Evolutionary conservation across 805 yeast species (phyloP).

Genomic region (Ogataea populi-albae): DNA sequence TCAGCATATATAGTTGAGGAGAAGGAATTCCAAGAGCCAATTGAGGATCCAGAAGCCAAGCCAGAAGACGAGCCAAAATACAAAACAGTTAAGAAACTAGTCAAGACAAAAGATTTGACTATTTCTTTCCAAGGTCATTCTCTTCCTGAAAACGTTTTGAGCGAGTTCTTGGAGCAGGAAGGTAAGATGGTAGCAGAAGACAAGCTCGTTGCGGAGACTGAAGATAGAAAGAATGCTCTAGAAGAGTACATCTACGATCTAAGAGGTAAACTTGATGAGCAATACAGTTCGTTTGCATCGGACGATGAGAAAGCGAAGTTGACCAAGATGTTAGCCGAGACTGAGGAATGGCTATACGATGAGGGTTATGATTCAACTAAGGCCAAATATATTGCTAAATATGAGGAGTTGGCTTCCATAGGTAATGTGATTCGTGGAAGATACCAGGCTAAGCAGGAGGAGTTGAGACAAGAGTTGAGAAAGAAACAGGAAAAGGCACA

Average conservation of each 20-base stretch:
- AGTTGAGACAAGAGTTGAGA: slow-evolving; percentile 84
- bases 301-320: slow-evolving; percentile 86
- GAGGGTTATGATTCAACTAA: slow-evolving; percentile 96
- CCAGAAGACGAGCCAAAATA: slow-evolving; percentile 80
- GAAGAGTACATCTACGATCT: slow-evolving; percentile 98
- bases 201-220: slow-evolving; percentile 96
- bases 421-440: slow-evolving; percentile 97
- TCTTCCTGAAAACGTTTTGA: slow-evolving; percentile 53
- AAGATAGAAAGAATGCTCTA: slow-evolving; percentile 95
- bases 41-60: slow-evolving; percentile 56
- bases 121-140: slow-evolving; percentile 62
- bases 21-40: slow-evolving; percentile 81
- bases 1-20: slow-evolving; percentile 94
- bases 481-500: slow-evolving; percentile 85
- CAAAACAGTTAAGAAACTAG: slow-evolving; percentile 87
- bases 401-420: slow-evolving; percentile 91
- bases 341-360: slow-evolving; percentile 98
- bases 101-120: slow-evolving; percentile 78
- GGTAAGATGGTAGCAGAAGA: slow-evolving; percentile 82
- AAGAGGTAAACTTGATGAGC: slow-evolving; percentile 94
- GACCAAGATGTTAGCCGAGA: slow-evolving; percentile 65
- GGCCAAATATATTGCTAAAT: slow-evolving; percentile 96
- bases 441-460: slow-evolving; percentile 91
- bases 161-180: slow-evolving; percentile 75
- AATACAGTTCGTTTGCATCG: slow-evolving; percentile 82